A percentile compares a stretch with the other conserved stretches of the same genome.
phyloP scores from a whole-genome alignment of 2,329 filamentous ascomycete species.

The Colletotrichum sp. region DNA sequence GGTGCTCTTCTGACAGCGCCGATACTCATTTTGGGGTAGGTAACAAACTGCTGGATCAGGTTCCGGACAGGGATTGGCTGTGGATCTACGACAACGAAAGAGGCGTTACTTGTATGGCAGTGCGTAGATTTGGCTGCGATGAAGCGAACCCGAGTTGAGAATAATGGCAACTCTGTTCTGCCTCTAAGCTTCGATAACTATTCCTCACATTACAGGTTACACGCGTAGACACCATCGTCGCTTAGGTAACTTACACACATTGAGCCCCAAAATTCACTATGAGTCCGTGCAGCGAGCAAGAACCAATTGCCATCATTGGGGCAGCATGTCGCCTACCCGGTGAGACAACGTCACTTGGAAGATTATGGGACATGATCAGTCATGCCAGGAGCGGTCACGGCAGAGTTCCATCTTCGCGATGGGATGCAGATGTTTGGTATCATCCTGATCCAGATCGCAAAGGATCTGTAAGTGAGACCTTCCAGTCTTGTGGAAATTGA shows the following conservation, averaged over 20 bases:
- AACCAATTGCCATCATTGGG: conserved; percentile 45
- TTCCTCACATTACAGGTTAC: not conserved
- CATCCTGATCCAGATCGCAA: conserved; percentile 20
- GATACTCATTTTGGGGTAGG: not conserved
- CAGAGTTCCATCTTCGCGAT: conserved; percentile 22
- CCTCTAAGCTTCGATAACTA: not conserved
- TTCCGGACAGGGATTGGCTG: not conserved
- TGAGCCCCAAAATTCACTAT: not conserved
- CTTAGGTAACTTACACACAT: not conserved
- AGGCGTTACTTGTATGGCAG: not conserved
- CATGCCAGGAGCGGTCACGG: not conserved
- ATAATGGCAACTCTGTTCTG: not conserved
- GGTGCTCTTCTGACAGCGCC: not conserved
- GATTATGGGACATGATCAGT: conserved; percentile 37
- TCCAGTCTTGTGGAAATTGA: too few relatives aligned
- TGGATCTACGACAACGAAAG: not conserved
- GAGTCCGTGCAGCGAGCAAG: conserved; percentile 1
- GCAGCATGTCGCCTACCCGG: conserved; percentile 43
- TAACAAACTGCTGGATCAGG: not conserved
- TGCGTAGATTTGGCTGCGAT: not conserved
- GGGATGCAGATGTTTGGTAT: conserved; percentile 27
- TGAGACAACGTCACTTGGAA: conserved; percentile 30
- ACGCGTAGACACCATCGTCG: not conserved
- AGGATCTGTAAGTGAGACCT: conserved; percentile 10
- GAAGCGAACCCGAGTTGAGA: not conserved